A percentile compares a stretch with the other conserved stretches of the same genome.
These are phyloP conservation scores for Tillandsia fasciculata DNA, from an alignment of 176 grass and related monocot species.

Conservation along the genomic window DNA sequence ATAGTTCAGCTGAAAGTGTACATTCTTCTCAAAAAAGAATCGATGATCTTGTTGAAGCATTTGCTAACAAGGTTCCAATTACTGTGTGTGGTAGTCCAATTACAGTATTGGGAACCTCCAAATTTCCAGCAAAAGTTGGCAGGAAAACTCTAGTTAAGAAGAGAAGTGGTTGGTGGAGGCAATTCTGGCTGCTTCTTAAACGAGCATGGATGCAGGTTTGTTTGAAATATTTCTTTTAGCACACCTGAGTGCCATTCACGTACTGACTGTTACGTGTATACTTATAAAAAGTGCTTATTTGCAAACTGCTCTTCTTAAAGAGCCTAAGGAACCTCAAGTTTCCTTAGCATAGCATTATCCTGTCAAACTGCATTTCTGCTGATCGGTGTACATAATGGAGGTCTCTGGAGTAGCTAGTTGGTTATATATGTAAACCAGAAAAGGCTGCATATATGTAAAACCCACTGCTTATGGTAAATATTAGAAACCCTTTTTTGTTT, in stretches of 20 bases:
- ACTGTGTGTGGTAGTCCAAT: slow-evolving; percentile 29
- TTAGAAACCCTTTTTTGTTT: too few relatives aligned
- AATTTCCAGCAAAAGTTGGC: slow-evolving; percentile 34
- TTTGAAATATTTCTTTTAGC: not conserved
- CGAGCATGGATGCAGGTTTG: slow-evolving; percentile 95
- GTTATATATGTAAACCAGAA: too few relatives aligned
- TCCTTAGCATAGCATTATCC: too few relatives aligned
- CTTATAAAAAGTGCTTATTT: too few relatives aligned
- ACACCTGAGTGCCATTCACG: not conserved
- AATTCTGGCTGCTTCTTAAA: slow-evolving; percentile 82
- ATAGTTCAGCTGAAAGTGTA: slow-evolving; percentile 70
- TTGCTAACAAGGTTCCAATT: slow-evolving; percentile 39
- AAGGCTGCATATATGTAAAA: too few relatives aligned
- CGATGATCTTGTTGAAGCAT: slow-evolving; percentile 67
- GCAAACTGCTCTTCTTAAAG: too few relatives aligned
- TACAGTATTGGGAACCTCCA: slow-evolving; percentile 15
- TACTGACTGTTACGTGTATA: too few relatives aligned
- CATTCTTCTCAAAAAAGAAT: slow-evolving; percentile 61
- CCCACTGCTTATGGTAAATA: too few relatives aligned
- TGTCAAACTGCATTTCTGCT: too few relatives aligned
- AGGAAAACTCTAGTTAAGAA: slow-evolving; percentile 41
- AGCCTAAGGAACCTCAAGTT: too few relatives aligned
- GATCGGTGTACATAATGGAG: too few relatives aligned
- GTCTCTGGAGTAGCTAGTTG: too few relatives aligned
- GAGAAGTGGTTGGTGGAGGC: slow-evolving; percentile 63